Percentiles rank a stretch among this genome's conserved stretches.
phyloP scores from a whole-genome alignment of 2,329 filamentous ascomycete genomes.

The Venturia pyrina region DNA sequence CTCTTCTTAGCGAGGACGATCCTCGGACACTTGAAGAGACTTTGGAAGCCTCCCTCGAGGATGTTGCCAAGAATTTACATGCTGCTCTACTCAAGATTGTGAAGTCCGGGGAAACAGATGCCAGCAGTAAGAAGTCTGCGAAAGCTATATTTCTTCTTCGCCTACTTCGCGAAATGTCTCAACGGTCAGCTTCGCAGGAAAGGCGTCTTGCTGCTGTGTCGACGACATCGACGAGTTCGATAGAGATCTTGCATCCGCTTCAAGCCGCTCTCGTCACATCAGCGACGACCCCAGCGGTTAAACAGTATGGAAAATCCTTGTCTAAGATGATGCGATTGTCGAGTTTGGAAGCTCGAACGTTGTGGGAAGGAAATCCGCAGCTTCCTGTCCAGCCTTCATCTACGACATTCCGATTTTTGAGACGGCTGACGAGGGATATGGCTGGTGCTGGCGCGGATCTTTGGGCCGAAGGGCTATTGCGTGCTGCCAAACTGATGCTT shows the following conservation, averaged over 20 bases:
- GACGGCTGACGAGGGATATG: conserved; percentile 58
- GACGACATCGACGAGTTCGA: conserved; percentile 59
- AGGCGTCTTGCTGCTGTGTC: conserved; percentile 19
- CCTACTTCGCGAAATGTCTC: conserved; percentile 62
- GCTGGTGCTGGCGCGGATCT: conserved; percentile 61
- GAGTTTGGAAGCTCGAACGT: conserved; percentile 48
- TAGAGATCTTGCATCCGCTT: conserved; percentile 51
- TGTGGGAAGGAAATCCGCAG: conserved; percentile 73
- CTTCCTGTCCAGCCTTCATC: conserved; percentile 74
- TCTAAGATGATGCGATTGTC: conserved; percentile 33
- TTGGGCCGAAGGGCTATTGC: conserved; percentile 59
- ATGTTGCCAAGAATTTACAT: conserved; percentile 50
- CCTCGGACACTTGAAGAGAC: conserved; percentile 52
- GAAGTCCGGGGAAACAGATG: conserved; percentile 35
- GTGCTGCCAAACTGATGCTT: conserved; percentile 12
- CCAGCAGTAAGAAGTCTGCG: conserved; percentile 20
- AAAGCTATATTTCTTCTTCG: conserved; percentile 57
- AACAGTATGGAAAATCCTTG: conserved; percentile 33
- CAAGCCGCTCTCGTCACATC: conserved; percentile 50
- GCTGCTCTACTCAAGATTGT: conserved; percentile 44
- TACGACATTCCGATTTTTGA: conserved; percentile 60
- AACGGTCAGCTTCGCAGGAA: conserved; percentile 46
- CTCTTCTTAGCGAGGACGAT: conserved; percentile 62
- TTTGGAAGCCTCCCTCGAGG: conserved; percentile 45
- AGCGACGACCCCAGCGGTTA: conserved; percentile 41